A percentile compares a stretch with the other conserved stretches of the same genome.
These are phyloP conservation scores for Amanita rubescens DNA, from an alignment of 768 basidiomycete species.

Conservation along the genomic window DNA sequence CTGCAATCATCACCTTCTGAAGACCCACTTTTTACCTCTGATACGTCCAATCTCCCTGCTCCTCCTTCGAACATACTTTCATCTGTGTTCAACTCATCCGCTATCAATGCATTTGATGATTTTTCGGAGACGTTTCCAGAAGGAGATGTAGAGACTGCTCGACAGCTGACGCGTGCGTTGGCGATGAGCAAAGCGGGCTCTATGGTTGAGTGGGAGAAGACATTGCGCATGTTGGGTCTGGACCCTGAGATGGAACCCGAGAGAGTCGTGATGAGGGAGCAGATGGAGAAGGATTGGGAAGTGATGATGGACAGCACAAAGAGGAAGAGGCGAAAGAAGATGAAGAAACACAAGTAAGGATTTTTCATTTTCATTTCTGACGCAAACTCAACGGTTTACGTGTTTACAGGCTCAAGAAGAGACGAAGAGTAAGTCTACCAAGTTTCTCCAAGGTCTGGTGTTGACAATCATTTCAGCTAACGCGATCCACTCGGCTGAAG, in stretches of 20 bases:
- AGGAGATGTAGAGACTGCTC: slow-evolving; percentile 72
- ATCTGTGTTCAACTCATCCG: slow-evolving; percentile 9
- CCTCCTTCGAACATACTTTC: neutral
- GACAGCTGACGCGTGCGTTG: slow-evolving; percentile 69
- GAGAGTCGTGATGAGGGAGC: slow-evolving; percentile 42
- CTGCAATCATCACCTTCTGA: neutral
- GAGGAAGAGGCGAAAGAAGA: slow-evolving; percentile 87
- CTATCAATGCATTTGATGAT: slow-evolving; percentile 23
- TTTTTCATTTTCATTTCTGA: slow-evolving; percentile 1
- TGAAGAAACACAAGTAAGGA: slow-evolving; percentile 93
- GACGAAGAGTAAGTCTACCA: slow-evolving; percentile 62
- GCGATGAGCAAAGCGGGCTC: slow-evolving; percentile 61
- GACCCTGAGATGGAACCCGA: slow-evolving; percentile 42
- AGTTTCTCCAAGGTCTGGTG: neutral
- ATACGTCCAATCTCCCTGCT: neutral
- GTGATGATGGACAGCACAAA: slow-evolving; percentile 75
- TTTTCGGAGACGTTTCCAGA: slow-evolving; percentile 49
- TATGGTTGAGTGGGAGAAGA: slow-evolving; percentile 59
- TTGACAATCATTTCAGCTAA: slow-evolving; percentile 31
- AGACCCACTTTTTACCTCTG: slow-evolving; percentile 1
- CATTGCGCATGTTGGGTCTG: slow-evolving; percentile 58
- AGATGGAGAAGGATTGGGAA: slow-evolving; percentile 53
- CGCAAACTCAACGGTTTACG: neutral
- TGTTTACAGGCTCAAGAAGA: slow-evolving; percentile 70
- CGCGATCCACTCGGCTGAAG: slow-evolving; percentile 32